Conservation (phyloP, 208 protist genomes). For the Wallacemonas sp. region DNA sequence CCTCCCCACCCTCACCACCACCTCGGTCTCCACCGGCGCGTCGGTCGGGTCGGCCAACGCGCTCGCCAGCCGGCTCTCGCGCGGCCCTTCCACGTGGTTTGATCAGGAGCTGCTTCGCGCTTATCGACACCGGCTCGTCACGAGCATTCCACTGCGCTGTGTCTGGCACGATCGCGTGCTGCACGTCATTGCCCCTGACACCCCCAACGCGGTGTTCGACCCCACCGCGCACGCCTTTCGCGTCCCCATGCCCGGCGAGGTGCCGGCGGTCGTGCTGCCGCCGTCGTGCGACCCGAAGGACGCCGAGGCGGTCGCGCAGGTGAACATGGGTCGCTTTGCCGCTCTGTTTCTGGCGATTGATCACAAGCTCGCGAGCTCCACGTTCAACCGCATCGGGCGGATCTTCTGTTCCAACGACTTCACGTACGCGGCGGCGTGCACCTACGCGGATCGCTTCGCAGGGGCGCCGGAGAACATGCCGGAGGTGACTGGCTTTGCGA, state of each 20-base stretch:
- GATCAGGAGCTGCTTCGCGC: constrained; percentile 47
- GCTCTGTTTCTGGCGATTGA: constrained; percentile 51
- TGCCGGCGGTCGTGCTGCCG: background rate
- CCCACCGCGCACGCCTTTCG: background rate
- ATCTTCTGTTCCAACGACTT: constrained; percentile 58
- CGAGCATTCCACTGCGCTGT: constrained; percentile 38
- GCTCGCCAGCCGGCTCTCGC: background rate
- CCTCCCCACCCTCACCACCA: too few relatives aligned
- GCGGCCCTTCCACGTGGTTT: constrained; percentile 24
- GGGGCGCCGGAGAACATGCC: constrained; percentile 13
- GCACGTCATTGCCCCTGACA: constrained; percentile 46
- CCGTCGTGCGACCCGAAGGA: background rate
- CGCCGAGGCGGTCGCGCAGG: constrained; percentile 19
- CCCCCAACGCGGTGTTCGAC: constrained; percentile 3
- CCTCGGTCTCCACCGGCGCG: background rate
- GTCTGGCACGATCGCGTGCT: constrained; percentile 40
- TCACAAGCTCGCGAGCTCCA: constrained; percentile 45
- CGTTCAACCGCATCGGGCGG: constrained; percentile 40
- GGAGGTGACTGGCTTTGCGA: background rate
- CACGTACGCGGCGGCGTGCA: constrained; percentile 53
- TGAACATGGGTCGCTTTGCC: constrained; percentile 36
- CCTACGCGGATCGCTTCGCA: constrained; percentile 51
- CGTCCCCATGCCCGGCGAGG: background rate
- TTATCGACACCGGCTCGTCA: constrained; percentile 48
- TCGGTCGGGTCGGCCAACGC: background rate